Evolutionary conservation across 805 yeast genomes (phyloP).

Genomic region (Candida coquimbonensis): DNA sequence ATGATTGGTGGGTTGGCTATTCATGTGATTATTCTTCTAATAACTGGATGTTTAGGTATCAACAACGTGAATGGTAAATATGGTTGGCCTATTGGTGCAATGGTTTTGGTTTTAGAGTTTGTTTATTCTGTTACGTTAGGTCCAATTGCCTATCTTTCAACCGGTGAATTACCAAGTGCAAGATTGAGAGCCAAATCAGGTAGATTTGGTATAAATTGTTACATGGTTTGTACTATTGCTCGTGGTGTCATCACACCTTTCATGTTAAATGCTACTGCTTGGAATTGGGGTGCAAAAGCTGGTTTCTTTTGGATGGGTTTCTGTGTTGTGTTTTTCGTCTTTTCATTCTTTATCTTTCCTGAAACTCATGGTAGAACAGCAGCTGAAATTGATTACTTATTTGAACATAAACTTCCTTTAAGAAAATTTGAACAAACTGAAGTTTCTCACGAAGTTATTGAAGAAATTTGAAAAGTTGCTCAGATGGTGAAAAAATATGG

Average conservation of each 20-base stretch:
- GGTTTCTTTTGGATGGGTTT: neutral
- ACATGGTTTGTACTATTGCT: constrained; percentile 1
- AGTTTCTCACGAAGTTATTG: neutral
- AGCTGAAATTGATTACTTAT: constrained; percentile 2
- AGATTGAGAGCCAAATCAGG: neutral
- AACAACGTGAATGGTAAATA: neutral
- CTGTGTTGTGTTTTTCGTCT: neutral
- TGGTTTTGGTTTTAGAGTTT: neutral
- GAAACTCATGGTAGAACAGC: constrained; percentile 1
- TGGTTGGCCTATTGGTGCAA: neutral
- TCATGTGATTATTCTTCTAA: neutral
- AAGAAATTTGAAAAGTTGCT: neutral
- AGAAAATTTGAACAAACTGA: constrained; percentile 30
- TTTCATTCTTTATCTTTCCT: constrained; percentile 1
- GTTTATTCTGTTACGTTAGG: neutral
- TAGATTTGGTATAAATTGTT: neutral
- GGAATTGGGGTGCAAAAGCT: constrained; percentile 1
- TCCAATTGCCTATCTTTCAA: neutral
- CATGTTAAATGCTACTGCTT: neutral
- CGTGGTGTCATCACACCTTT: constrained; percentile 1
- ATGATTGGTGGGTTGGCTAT: neutral
- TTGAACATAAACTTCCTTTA: constrained; percentile 31
- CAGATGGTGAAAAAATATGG: neutral
- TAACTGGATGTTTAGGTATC: neutral
- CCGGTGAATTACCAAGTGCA: neutral